Evolutionary conservation across 345 rosid genomes (phyloP), one percentile per base, ranked within the genome.

Genomic region (Alliaria petiolata): DNA sequence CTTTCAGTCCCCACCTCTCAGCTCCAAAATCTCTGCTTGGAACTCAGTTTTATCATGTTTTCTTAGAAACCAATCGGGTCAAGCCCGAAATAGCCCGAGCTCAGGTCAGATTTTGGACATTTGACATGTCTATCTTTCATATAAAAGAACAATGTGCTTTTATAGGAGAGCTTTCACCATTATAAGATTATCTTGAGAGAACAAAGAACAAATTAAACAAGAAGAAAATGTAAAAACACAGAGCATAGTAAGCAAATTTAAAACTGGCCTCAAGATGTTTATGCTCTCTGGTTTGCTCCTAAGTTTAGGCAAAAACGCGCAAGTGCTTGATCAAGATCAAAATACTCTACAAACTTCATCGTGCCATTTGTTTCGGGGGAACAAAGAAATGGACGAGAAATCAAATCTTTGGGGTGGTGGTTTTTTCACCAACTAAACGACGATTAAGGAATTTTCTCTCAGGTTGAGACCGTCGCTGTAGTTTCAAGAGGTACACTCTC

Each of bases 401-500:
- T 28, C 65, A 54, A n/a, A n/a, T 39, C 65, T 56, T 10, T 58
- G 54, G 19, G 64, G 7, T 73, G n/a, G n/a, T 22, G 12, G 14
- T 14, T 34, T 56, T 54, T 14, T 65, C 71, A 47, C 35, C 66
- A 66, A 66, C 67, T 39, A 65, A 66, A 42, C 33, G 7, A 61
- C 33, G 8, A 31, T 26, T 35, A 46, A 19, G 2, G 12, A 70
- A 17, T 16, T 40, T 45, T 38, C 53, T 38, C 53, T 70, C 76
- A 76, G 66, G 79, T 56, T 11, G 71, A 39, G 20, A 43, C 49
- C 0, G 64, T 11, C 13, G 85, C 52, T 4, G 88, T 78, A 12
- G 92, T 68, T 75, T 88, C 91, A 67, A 88, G 34, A 19, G 77
- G 65, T 10, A 78, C 78, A 62, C 76, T 75, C 67, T 80, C 81